Conservation (phyloP, 805 yeast genomes). For the Ogataea trehalophila region DNA sequence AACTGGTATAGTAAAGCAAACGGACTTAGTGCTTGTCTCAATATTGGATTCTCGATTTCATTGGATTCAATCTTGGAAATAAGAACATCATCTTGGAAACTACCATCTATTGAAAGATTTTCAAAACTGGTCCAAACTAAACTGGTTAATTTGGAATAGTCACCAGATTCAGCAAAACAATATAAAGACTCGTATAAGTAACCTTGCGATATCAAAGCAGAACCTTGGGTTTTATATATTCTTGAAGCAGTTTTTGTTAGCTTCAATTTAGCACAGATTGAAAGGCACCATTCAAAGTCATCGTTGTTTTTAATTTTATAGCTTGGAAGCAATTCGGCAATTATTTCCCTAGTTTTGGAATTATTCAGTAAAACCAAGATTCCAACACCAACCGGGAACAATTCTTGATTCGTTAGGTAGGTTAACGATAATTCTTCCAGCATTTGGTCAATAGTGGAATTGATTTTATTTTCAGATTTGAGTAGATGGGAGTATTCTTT, state of each 20-base stretch:
- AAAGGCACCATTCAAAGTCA: conserved; percentile 74
- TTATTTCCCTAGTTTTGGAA: conserved; percentile 37
- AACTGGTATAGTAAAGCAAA: conserved; percentile 58
- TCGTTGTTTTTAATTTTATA: conserved; percentile 62
- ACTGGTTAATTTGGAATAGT: conserved; percentile 44
- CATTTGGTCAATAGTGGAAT: conserved; percentile 31
- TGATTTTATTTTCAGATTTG: conserved; percentile 9
- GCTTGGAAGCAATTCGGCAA: conserved; percentile 55
- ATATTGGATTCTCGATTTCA: conserved; percentile 40
- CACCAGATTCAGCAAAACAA: conserved; percentile 61
- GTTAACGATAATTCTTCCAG: conserved; percentile 51
- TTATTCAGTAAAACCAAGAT: conserved; percentile 46
- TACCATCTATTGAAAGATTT: conserved; percentile 47
- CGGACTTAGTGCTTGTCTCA: conserved; percentile 68
- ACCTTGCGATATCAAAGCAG: conserved; percentile 22
- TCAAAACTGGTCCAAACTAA: conserved; percentile 62
- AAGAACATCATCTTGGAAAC: conserved; percentile 47
- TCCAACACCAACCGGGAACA: conserved; percentile 70
- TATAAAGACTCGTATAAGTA: conserved; percentile 54
- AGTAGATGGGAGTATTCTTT: conserved; percentile 30
- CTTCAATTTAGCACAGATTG: conserved; percentile 65
- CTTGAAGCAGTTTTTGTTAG: conserved; percentile 53
- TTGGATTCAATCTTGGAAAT: conserved; percentile 16
- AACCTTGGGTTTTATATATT: conserved; percentile 51
- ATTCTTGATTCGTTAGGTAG: conserved; percentile 44